Evolutionary conservation across 306 rosid genomes (phyloP).

Genomic region (Begonia loranthoides): DNA sequence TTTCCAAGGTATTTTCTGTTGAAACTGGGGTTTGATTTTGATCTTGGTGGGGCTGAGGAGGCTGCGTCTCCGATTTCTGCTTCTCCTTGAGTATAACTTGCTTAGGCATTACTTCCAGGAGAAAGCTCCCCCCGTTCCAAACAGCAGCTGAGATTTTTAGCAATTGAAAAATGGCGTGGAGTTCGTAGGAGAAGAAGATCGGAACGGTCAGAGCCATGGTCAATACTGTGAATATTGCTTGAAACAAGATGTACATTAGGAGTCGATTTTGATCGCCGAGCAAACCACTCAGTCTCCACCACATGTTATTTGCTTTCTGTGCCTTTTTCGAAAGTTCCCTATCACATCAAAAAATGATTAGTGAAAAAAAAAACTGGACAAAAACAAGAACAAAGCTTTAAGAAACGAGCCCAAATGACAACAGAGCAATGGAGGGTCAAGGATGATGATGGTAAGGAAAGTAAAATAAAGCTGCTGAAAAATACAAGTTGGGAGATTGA

Average conservation of each 20-base stretch:
- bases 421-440: too few species aligned
- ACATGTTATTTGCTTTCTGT: slow-evolving; percentile 71
- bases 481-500: too few species aligned
- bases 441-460: too few species aligned
- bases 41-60: slow-evolving; percentile 15
- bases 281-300: slow-evolving; percentile 92
- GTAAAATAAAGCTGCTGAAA: too few species aligned
- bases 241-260: slow-evolving; percentile 64
- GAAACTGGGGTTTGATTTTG: background rate
- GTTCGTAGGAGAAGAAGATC: slow-evolving; percentile 64
- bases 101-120: slow-evolving; percentile 91
- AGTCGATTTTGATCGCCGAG: slow-evolving; percentile 87
- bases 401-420: background rate
- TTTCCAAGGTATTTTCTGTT: too few species aligned
- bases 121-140: slow-evolving; percentile 93
- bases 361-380: too few species aligned
- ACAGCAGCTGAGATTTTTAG: slow-evolving; percentile 78
- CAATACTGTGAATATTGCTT: slow-evolving; percentile 69
- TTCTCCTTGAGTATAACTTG: slow-evolving; percentile 83
- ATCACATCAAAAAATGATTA: too few species aligned
- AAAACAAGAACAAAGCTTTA: slow-evolving; percentile 1
- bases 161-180: slow-evolving; percentile 58
- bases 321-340: slow-evolving; percentile 94
- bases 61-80: slow-evolving; percentile 43
- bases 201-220: slow-evolving; percentile 93